Evolutionary conservation across 306 rosid species (phyloP), one percentile per base, ranked within the genome.

Genomic region (Vigna nakashimae): DNA sequence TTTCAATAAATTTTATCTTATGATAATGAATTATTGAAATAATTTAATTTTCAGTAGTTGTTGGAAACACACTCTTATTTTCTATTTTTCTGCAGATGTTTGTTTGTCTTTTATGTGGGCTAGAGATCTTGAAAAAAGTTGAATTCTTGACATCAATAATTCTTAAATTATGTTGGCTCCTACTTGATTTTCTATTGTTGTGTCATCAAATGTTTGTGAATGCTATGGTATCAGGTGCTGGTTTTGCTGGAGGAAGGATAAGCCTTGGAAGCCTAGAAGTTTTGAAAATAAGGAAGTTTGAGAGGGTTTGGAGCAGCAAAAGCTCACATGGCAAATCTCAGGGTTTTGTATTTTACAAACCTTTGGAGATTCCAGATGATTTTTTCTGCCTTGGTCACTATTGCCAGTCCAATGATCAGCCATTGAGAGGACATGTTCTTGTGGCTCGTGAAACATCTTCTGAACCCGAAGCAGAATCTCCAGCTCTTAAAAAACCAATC

Each of bases 331-430:
- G 28, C 38, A 64, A 64, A 36, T 64, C 71, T 10, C 51, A 65
- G 8, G 32, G 32, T 18, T 40, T 65, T 7, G 24, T 2, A 10
- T 65, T 65, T 18, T 65, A 65, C 71, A 65, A 42, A 65, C 71
- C 71, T 18, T 18, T 40, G 32, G 71, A 65, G 71, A 65, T 65
- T 65, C 71, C 71, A 18, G 71, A 40, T 18, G 51, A 8, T 1
- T 65, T 65, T 40, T 65, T 65, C 51, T 65, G 71, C 32, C 51
- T 65, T 40, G 71, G 71, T 65, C 9, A 65, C 71, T 65, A 65
- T 14, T 65, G 71, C 51, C 71, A 65, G 51, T 17, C 32, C 71
- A 38, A 18, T 40, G 71, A 38, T 20, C 51, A 65, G 34, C 71
- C 71, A 18, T 18, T 65, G 32, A 65, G 71, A 40, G 71, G 71